Conservation (phyloP, 192 early-diverging fungal genomes). For the Backusella mclennaniae region DNA sequence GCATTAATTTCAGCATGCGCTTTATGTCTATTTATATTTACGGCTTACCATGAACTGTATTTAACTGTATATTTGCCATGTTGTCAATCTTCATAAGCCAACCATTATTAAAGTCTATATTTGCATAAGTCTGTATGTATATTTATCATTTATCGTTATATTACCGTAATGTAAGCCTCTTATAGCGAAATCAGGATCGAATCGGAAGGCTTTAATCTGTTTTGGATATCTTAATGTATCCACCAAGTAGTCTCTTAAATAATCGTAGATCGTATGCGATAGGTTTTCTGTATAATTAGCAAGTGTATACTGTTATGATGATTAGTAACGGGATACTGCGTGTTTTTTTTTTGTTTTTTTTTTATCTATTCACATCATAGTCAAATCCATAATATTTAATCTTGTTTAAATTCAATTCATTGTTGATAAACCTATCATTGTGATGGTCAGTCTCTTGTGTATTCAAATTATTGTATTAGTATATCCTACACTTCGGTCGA, state of each 20-base stretch:
- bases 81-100: slow-evolving; percentile 67
- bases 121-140: background rate
- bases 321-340: background rate
- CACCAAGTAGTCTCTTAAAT: slow-evolving; percentile 55
- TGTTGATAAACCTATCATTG: slow-evolving; percentile 49
- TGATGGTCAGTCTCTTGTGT: background rate
- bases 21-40: too few relatives aligned
- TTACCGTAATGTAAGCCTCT: slow-evolving; percentile 58
- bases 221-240: slow-evolving; percentile 52
- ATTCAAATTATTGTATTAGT: background rate
- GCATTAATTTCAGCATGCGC: too few relatives aligned
- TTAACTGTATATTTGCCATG: slow-evolving; percentile 61
- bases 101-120: slow-evolving; percentile 44
- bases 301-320: slow-evolving; percentile 47
- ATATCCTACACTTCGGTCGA: slow-evolving; percentile 33
- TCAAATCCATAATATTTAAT: slow-evolving; percentile 61
- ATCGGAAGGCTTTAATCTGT: slow-evolving; percentile 37
- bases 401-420: slow-evolving; percentile 51
- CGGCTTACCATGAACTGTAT: slow-evolving; percentile 35
- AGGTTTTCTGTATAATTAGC: slow-evolving; percentile 56
- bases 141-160: background rate
- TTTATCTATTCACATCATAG: slow-evolving; percentile 40
- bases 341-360: background rate
- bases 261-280: slow-evolving; percentile 56
- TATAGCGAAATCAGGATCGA: slow-evolving; percentile 58